phyloP scores from a whole-genome alignment of 352 stramenopile species.

The Globisporangium nodosum region DNA sequence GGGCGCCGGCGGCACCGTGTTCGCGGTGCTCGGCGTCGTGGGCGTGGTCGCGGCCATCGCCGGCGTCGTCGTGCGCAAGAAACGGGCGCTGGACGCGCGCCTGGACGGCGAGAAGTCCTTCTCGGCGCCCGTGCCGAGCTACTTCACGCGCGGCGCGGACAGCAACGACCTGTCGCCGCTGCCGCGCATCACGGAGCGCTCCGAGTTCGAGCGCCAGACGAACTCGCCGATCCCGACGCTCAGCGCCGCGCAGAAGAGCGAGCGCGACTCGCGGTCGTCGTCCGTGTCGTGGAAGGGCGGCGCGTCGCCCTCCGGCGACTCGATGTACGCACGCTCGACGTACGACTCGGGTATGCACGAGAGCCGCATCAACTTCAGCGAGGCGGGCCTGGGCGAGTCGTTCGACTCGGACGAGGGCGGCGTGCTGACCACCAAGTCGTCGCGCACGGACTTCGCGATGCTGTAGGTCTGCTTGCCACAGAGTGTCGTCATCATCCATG shows the following conservation, averaged over 20 bases:
- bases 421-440: slow-evolving; percentile 23
- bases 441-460: slow-evolving; percentile 41
- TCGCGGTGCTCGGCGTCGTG: slow-evolving; percentile 43
- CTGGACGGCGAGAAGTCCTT: slow-evolving; percentile 39
- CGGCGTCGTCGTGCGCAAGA: slow-evolving; percentile 50
- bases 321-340: slow-evolving; percentile 22
- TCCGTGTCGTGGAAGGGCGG: slow-evolving; percentile 24
- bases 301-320: slow-evolving; percentile 28
- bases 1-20: slow-evolving; percentile 33
- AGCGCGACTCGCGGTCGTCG: slow-evolving; percentile 38
- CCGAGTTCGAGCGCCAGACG: slow-evolving; percentile 9
- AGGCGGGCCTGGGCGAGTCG: slow-evolving; percentile 34
- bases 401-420: slow-evolving; percentile 27
- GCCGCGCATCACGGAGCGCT: slow-evolving; percentile 7
- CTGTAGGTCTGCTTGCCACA: slow-evolving; percentile 21
- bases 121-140: slow-evolving; percentile 27
- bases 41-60: slow-evolving; percentile 35
- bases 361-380: slow-evolving; percentile 68
- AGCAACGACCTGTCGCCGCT: slow-evolving; percentile 26
- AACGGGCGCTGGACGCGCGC: slow-evolving; percentile 29
- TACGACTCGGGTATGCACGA: slow-evolving; percentile 30
- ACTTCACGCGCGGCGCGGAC: slow-evolving; percentile 31
- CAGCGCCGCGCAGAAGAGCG: slow-evolving; percentile 15
- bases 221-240: slow-evolving; percentile 46
- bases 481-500: background rate